These are phyloP conservation scores for Komagataella phaffii DNA, from an alignment of 805 yeast species.

Conservation along the genomic window DNA sequence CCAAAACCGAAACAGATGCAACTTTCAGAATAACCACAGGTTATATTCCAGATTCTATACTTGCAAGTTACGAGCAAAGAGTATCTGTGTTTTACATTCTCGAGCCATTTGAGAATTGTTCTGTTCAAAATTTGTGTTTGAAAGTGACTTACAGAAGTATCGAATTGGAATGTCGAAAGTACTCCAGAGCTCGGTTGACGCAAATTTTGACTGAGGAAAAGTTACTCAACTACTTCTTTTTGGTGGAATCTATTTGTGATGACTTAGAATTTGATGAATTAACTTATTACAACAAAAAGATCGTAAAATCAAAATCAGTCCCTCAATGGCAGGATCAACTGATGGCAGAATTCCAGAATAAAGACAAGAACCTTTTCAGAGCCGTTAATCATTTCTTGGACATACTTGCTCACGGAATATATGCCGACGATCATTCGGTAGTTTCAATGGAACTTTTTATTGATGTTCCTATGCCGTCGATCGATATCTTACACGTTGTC, in stretches of 20 bases:
- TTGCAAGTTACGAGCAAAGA: constrained; percentile 63
- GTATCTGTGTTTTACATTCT: constrained; percentile 47
- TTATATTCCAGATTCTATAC: constrained; percentile 20
- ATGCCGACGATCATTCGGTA: constrained; percentile 1
- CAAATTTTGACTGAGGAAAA: constrained; percentile 3
- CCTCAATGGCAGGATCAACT: not conserved
- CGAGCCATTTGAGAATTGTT: constrained; percentile 8
- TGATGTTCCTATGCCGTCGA: constrained; percentile 48
- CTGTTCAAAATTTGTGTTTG: constrained; percentile 18
- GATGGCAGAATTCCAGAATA: constrained; percentile 6
- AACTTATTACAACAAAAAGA: not conserved
- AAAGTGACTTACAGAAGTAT: constrained; percentile 31
- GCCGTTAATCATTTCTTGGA: not conserved
- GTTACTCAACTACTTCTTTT: constrained; percentile 10
- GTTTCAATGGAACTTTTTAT: constrained; percentile 15
- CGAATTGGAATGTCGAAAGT: constrained; percentile 25
- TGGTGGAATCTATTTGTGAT: constrained; percentile 10
- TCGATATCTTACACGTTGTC: constrained; percentile 46
- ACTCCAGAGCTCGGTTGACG: constrained; percentile 11
- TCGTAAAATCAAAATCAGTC: constrained; percentile 1
- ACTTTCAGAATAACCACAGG: constrained; percentile 13
- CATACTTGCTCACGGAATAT: constrained; percentile 1
- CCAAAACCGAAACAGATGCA: constrained; percentile 12
- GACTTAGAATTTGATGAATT: constrained; percentile 7
- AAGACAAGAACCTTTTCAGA: not conserved